A percentile compares a stretch with the other conserved stretches of the same genome.
Evolutionary conservation across 1,284 basidiomycete species (phyloP).

Genomic region (Peniophora sp.): DNA sequence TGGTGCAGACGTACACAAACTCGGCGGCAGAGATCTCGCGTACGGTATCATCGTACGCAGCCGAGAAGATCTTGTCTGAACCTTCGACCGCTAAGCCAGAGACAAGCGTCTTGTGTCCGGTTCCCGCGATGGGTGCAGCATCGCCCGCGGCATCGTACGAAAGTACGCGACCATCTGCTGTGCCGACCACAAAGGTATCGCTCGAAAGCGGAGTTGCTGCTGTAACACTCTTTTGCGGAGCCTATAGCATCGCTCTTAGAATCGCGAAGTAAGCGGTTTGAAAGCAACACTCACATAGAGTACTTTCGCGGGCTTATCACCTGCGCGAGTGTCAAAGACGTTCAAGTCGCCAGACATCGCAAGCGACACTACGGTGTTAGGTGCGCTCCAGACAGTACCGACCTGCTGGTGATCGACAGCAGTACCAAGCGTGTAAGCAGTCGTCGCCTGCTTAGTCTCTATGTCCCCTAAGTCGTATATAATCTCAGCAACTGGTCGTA

Average conservation of each 20-base stretch:
- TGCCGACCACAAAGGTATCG: slow-evolving; percentile 72
- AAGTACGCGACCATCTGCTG: slow-evolving; percentile 77
- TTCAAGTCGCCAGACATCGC: slow-evolving; percentile 83
- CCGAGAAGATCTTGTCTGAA: slow-evolving; percentile 53
- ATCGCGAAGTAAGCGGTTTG: background rate
- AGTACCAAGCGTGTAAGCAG: slow-evolving; percentile 65
- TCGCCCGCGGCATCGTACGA: slow-evolving; percentile 46
- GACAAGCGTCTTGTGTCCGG: slow-evolving; percentile 68
- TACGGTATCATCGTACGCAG: slow-evolving; percentile 77
- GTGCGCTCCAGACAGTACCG: slow-evolving; percentile 78
- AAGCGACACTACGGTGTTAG: slow-evolving; percentile 74
- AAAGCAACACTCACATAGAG: slow-evolving; percentile 41
- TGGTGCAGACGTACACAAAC: slow-evolving; percentile 46
- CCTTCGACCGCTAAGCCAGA: slow-evolving; percentile 51
- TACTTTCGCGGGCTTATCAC: slow-evolving; percentile 50
- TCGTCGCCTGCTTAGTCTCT: slow-evolving; percentile 56
- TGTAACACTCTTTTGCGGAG: slow-evolving; percentile 76
- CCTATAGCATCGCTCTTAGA: slow-evolving; percentile 31
- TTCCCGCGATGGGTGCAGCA: slow-evolving; percentile 49
- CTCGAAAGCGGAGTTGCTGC: slow-evolving; percentile 41
- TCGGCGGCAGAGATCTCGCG: slow-evolving; percentile 49
- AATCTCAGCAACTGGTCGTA: background rate
- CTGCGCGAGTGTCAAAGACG: slow-evolving; percentile 72
- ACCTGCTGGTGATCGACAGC: slow-evolving; percentile 78
- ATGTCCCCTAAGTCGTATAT: slow-evolving; percentile 67